Base-by-base conservation (phyloP, 1,284 basidiomycete genomes). In the Ceratobasidium sp. region DNA sequence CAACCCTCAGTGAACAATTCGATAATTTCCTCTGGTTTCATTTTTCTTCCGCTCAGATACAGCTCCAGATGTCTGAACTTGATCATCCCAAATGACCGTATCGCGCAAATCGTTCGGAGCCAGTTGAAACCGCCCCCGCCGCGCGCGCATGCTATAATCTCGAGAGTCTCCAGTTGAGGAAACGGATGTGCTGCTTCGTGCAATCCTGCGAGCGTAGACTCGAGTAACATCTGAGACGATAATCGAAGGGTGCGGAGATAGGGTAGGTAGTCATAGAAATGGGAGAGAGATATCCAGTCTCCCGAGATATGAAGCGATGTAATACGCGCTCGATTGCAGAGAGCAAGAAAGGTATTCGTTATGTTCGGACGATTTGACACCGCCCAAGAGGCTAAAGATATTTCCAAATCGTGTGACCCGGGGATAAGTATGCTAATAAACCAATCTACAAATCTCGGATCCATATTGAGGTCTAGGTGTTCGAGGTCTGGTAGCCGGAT, bases 101-200 rank as follows among this genome's bases (percentile, higher is more conserved):
- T 51, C 15, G 5, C n/a, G 18, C 49, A 51, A 6, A 51, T 51
- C 15, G 49, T n/a, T 51, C 15, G 49, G 15, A 51, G 49, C 18
- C 49, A 15, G n/a, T 51, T 20, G 18, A 51, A n/a, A n/a, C 49
- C n/a, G 12, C 49, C 49, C 49, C 18, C 13, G 49, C 18, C 49
- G 12, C n/a, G 49, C n/a, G 60, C 33, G n/a, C 60, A 63, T 12
- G 60, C 39, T 33, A 58, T 2, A 42, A 72, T 42, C 20, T 72
- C 69, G 49, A 72, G 23, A n/a, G 69, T 60, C 58, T 72, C 55
- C 39, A 72, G 33, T 5, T 20, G 33, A 26, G 69, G 69, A 23
- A 72, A 20, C 13, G 42, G 55, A 5, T 33, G 23, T 15, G 69
- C 28, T 12, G 28, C 40, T 23, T 72, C 69, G 12, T 18, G 18